phyloP scores from a whole-genome alignment of 2,329 filamentous ascomycete genomes.

The Trichoderma sp. region DNA sequence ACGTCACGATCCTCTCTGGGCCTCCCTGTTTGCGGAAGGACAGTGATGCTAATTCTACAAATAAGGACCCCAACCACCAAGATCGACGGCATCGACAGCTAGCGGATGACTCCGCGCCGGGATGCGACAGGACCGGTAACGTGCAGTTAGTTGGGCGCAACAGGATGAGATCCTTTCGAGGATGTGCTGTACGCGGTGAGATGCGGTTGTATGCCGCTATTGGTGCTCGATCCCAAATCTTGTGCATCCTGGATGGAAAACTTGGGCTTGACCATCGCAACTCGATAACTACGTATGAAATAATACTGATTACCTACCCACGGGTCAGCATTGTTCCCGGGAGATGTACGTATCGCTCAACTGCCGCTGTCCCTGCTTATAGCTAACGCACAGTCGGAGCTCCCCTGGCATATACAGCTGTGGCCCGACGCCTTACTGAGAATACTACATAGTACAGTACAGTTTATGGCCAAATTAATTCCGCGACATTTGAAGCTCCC shows the following conservation, averaged over 20 bases:
- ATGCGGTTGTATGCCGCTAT: neutral
- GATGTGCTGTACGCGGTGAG: neutral
- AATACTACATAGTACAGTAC: too few species aligned
- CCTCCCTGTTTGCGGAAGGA: neutral
- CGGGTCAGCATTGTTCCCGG: neutral
- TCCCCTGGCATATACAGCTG: neutral
- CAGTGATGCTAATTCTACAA: neutral
- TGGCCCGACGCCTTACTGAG: neutral
- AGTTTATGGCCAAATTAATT: neutral
- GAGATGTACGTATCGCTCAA: neutral
- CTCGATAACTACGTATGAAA: neutral
- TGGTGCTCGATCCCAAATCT: neutral
- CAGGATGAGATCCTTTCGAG: neutral
- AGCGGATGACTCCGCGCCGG: neutral
- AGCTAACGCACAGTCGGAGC: neutral
- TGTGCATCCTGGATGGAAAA: neutral
- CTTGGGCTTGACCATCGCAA: neutral
- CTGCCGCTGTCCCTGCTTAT: constrained; percentile 11
- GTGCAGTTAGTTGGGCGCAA: neutral
- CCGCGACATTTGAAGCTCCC: neutral
- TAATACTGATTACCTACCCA: neutral
- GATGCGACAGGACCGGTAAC: neutral
- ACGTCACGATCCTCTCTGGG: neutral
- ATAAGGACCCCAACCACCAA: neutral
- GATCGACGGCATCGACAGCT: neutral